phyloP scores from a whole-genome alignment of 78 protist genomes.

The Dictyostelium brefeldianum region DNA sequence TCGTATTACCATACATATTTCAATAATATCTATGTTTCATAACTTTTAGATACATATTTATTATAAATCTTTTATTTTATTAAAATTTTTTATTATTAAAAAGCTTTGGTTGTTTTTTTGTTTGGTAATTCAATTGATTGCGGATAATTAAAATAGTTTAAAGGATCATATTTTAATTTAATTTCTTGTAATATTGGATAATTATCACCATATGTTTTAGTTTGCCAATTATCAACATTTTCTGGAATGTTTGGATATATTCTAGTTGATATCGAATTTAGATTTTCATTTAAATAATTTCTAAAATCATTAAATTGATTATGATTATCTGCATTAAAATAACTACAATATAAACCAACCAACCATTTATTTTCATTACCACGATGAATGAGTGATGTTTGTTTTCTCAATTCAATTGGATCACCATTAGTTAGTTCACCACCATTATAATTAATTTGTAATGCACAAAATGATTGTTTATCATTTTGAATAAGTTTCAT shows the following conservation, averaged over 20 bases:
- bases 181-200: neutral
- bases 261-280: neutral
- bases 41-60: too few relatives aligned
- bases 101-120: too few relatives aligned
- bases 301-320: neutral
- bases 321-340: neutral
- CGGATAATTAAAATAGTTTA: neutral
- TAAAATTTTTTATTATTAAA: too few relatives aligned
- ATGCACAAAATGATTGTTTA: neutral
- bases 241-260: neutral
- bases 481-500: neutral
- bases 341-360: neutral
- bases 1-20: too few relatives aligned
- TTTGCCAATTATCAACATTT: neutral
- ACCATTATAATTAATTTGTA: neutral
- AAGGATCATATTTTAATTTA: slow-evolving; percentile 5
- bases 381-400: neutral
- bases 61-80: too few relatives aligned
- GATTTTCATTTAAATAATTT: neutral
- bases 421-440: neutral
- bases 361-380: neutral
- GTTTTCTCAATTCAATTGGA: neutral
- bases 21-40: too few relatives aligned
- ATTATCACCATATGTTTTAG: neutral
- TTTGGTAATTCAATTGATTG: neutral